These are phyloP conservation scores for Penicillium hordei DNA, from an alignment of 2,329 filamentous ascomycete species.

Conservation along the genomic window DNA sequence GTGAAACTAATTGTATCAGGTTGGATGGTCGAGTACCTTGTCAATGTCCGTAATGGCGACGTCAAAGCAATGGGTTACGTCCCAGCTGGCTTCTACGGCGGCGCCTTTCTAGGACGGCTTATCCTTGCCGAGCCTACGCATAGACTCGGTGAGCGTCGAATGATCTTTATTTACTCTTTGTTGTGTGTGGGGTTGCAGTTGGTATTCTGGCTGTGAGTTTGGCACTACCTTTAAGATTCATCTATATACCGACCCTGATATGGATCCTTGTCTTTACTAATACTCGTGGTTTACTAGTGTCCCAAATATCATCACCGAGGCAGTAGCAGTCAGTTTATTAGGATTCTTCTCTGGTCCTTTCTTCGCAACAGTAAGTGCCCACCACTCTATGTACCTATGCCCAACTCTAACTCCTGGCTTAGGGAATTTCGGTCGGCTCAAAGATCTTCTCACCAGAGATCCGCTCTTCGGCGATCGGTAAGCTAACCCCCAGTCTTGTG, in stretches of 20 bases:
- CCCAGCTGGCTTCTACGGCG: slow-evolving; percentile 60
- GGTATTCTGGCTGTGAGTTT: slow-evolving; percentile 56
- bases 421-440: slow-evolving; percentile 52
- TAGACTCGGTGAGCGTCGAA: slow-evolving; percentile 57
- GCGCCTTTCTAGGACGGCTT: slow-evolving; percentile 57
- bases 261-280: neutral
- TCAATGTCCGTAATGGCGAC: slow-evolving; percentile 58
- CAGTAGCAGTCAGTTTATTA: slow-evolving; percentile 55
- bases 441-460: slow-evolving; percentile 53
- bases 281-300: slow-evolving; percentile 29
- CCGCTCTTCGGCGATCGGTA: slow-evolving; percentile 50
- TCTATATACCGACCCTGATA: neutral
- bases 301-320: slow-evolving; percentile 50
- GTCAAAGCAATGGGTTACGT: slow-evolving; percentile 62
- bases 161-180: slow-evolving; percentile 57
- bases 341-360: slow-evolving; percentile 61
- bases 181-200: slow-evolving; percentile 57
- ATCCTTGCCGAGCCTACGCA: slow-evolving; percentile 61
- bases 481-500: neutral
- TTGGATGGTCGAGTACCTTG: slow-evolving; percentile 66
- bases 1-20: slow-evolving; percentile 34
- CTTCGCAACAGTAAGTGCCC: slow-evolving; percentile 52
- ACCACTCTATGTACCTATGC: too few relatives aligned
- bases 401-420: neutral
- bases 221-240: neutral